A percentile compares a stretch with the other conserved stretches of the same genome.
These are phyloP conservation scores for Globisporangium cylindrosporum DNA, from an alignment of 352 stramenopile genomes.

Conservation along the genomic window DNA sequence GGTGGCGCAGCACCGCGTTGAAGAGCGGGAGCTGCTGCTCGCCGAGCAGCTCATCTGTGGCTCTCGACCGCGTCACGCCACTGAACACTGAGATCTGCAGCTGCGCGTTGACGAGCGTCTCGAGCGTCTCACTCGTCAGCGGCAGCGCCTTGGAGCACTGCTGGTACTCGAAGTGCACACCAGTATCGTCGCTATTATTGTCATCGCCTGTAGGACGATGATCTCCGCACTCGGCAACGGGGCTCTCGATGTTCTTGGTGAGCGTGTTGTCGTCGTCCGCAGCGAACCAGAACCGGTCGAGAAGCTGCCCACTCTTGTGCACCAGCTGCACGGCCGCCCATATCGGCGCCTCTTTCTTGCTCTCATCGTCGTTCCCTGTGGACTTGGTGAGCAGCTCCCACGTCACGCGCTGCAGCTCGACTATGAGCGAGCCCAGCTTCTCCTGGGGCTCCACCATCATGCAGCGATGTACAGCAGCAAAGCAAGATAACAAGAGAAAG, in stretches of 20 bases:
- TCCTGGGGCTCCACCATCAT: not conserved
- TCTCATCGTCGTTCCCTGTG: not conserved
- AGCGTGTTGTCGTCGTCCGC: constrained; percentile 48
- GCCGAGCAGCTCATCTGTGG: constrained; percentile 35
- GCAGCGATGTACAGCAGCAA: not conserved
- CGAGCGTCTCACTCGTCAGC: constrained; percentile 31
- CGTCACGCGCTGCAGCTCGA: constrained; percentile 31
- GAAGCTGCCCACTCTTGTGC: constrained; percentile 18
- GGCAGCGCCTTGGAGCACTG: constrained; percentile 44
- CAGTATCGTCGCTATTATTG: not conserved
- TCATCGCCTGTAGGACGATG: not conserved
- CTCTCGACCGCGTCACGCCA: constrained; percentile 24
- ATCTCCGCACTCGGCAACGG: constrained; percentile 3
- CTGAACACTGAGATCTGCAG: constrained; percentile 42
- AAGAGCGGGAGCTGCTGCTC: constrained; percentile 37
- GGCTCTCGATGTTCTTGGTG: constrained; percentile 30
- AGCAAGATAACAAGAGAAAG: not conserved
- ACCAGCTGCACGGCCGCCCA: constrained; percentile 47
- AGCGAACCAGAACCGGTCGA: constrained; percentile 53
- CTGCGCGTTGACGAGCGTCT: constrained; percentile 35
- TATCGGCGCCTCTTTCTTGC: constrained; percentile 18
- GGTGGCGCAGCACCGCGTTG: constrained; percentile 24
- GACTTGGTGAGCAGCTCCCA: constrained; percentile 17
- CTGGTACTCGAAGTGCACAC: constrained; percentile 31
- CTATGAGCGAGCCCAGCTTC: constrained; percentile 31